These are phyloP conservation scores for Colletotrichum lini DNA, from an alignment of 2,329 filamentous ascomycete genomes.

Conservation along the genomic window DNA sequence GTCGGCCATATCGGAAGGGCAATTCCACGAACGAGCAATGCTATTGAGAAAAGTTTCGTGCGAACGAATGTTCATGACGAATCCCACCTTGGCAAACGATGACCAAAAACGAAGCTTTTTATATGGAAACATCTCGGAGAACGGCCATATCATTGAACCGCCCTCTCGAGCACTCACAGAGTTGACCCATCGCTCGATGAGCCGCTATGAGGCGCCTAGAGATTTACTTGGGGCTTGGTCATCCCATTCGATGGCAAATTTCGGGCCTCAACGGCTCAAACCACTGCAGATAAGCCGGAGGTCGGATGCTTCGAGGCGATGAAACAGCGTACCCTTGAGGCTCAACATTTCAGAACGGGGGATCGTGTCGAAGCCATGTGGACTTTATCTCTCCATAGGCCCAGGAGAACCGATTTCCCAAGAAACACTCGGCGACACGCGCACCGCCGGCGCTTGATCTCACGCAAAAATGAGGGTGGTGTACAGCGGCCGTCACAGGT, in stretches of 20 bases:
- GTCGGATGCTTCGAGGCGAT: background rate
- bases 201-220: background rate
- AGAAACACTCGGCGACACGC: constrained; percentile 24
- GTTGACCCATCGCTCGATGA: background rate
- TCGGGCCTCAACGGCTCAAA: background rate
- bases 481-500: background rate
- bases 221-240: background rate
- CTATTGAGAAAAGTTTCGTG: background rate
- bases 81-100: background rate
- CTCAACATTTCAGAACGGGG: background rate
- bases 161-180: background rate
- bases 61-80: background rate
- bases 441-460: constrained; percentile 20
- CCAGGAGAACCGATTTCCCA: background rate
- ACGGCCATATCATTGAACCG: background rate
- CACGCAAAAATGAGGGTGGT: background rate
- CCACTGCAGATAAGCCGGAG: background rate
- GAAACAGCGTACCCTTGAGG: background rate
- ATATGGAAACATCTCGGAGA: background rate
- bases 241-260: background rate
- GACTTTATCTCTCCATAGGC: constrained; percentile 15
- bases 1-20: constrained; percentile 1
- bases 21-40: background rate
- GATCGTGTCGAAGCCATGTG: background rate
- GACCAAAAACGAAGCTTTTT: background rate